Conservation (phyloP, 2,329 filamentous ascomycete species). For the Chrysoporthe austroafricana region DNA sequence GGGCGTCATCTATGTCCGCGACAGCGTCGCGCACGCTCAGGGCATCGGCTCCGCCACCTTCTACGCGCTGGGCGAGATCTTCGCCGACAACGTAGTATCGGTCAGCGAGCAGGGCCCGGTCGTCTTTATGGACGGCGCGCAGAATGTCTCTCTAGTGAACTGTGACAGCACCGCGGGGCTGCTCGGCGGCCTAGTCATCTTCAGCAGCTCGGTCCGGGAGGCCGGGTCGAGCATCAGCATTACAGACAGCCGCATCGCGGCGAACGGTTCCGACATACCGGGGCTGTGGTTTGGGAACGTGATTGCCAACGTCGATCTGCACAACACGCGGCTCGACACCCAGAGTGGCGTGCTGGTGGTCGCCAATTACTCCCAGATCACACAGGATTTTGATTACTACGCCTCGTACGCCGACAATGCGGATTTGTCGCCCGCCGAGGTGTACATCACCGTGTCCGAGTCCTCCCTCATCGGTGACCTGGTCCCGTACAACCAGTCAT, state of each 20-base stretch:
- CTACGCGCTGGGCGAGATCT: slow-evolving; percentile 37
- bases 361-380: slow-evolving; percentile 37
- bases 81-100: slow-evolving; percentile 35
- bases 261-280: slow-evolving; percentile 31
- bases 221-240: slow-evolving; percentile 33
- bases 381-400: slow-evolving; percentile 41
- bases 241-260: slow-evolving; percentile 33
- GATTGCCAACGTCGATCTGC: slow-evolving; percentile 29
- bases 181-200: slow-evolving; percentile 36
- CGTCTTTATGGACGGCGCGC: slow-evolving; percentile 36
- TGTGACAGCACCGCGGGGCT: slow-evolving; percentile 35
- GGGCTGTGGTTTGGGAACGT: slow-evolving; percentile 40
- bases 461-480: slow-evolving; percentile 37
- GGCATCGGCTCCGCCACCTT: slow-evolving; percentile 39
- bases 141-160: slow-evolving; percentile 32
- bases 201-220: slow-evolving; percentile 28
- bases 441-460: slow-evolving; percentile 34
- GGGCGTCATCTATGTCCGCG: slow-evolving; percentile 36
- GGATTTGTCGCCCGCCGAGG: slow-evolving; percentile 35
- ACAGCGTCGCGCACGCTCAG: slow-evolving; percentile 36
- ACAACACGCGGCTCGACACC: slow-evolving; percentile 24
- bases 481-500: slow-evolving; percentile 38
- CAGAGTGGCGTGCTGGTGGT: slow-evolving; percentile 33
- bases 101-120: slow-evolving; percentile 33
- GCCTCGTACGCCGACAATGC: slow-evolving; percentile 36